Base-by-base conservation (phyloP, 495 filamentous ascomycete genomes). In the Talaromyces liani region DNA sequence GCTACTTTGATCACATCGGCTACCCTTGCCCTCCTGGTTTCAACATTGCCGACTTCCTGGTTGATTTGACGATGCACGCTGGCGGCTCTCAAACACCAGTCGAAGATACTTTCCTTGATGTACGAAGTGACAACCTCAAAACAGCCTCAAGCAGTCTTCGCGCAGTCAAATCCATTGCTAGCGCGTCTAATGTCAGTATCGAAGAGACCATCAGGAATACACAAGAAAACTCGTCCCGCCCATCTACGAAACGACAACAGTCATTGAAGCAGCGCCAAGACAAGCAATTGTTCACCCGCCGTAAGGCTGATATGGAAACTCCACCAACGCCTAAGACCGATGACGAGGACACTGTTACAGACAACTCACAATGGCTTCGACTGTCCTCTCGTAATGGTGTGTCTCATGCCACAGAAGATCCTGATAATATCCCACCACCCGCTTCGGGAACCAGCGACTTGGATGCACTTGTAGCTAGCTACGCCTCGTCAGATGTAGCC, bases 61-160 rank as follows among this genome's bases (percentile, higher is more conserved):
- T 98, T 53, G 94, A 99, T 72, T 79, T 99, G 20, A 97, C 94
- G 0, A 97, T 99, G 92, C 94, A 99, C 73, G 92, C 91, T 34
- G 85, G 89, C 24, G 79, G 78, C 56, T 75, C 79, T 5, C 76
- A 71, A 41, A 74, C 88, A 3, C 77, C 84, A 62, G 72, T 80
- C 0, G 88, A 92, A 61, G 87, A 85, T 51, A 77, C 81, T 8
- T 76, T 78, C 5, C 67, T 75, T 6, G 75, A 74, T 29, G 73
- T 71, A 54, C 73, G 65, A 3, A 69, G 72, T 45, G 80, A 80
- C 45, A 80, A 77, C 0, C 72, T 79, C 12, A 88, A 87, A 64
- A 88, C 91, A 51, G 85, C 89, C n/a, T 91, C 91, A 18, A 96
- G 91, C 76, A 96, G 91, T 69, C 85, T 91, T 33, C 82, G 87